Percentiles rank a stretch among this genome's conserved stretches.
Evolutionary conservation across 164 flowering plant genomes (phyloP).

Genomic region (Houttuynia cordata): DNA sequence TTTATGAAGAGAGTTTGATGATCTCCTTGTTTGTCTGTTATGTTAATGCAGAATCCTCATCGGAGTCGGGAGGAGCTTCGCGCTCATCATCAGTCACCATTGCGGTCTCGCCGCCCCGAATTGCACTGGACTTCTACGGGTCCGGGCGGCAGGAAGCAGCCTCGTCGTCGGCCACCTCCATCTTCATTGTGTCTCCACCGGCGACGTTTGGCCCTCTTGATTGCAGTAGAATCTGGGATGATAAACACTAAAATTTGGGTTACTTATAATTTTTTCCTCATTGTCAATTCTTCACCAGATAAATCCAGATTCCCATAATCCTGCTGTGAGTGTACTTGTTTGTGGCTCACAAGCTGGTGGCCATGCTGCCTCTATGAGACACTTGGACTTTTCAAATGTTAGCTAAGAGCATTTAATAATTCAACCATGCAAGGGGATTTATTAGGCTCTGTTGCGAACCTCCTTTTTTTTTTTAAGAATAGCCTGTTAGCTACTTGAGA

Average conservation of each 20-base stretch:
- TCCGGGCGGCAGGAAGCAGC: neutral
- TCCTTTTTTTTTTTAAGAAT: too few relatives aligned
- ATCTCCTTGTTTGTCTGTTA: too few relatives aligned
- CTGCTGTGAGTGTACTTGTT: neutral
- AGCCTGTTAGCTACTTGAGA: too few relatives aligned
- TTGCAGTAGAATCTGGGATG: neutral
- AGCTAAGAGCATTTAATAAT: too few relatives aligned
- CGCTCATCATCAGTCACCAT: slow-evolving; percentile 3
- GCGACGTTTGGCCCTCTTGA: neutral
- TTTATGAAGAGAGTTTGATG: too few relatives aligned
- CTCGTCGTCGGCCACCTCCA: too few relatives aligned
- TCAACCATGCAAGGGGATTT: too few relatives aligned
- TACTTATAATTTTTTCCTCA: neutral
- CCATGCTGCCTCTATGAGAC: too few relatives aligned
- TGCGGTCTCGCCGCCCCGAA: neutral
- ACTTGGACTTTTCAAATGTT: too few relatives aligned
- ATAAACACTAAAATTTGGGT: neutral
- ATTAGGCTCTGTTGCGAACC: too few relatives aligned
- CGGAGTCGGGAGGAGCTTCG: slow-evolving; percentile 1
- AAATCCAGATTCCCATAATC: neutral
- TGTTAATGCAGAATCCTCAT: neutral
- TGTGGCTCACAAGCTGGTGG: neutral
- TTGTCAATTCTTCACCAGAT: neutral
- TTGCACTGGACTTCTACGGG: neutral
- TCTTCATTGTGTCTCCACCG: too few relatives aligned